Evolutionary conservation across 169 alveolate species (phyloP), one percentile per base, ranked within the genome.

Genomic region (Plasmodium sp.): DNA sequence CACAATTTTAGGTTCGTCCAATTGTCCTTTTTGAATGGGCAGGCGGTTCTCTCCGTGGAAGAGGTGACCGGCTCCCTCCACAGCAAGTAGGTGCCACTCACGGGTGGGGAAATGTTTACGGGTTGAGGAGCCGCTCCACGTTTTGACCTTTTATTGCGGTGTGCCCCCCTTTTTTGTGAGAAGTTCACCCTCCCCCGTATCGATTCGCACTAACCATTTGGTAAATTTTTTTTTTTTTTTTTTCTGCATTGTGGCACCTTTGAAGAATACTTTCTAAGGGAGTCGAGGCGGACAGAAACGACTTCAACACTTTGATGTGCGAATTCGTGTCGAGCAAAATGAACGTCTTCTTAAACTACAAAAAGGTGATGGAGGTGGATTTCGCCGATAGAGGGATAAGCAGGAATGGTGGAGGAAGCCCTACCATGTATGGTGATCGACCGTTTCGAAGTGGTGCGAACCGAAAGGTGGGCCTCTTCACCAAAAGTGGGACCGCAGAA

Each of bases 331-430:
- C 39, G 4, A 67, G 18, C 6, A 62, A 90, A 90, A 90, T 90
- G 56, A 71, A 67, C 73, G 54, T 90, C 43, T 90, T 90, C 51
- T 81, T 90, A 14, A 90, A 90, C 81, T 90, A 90, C 75, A 81
- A 90, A 62, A 81, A 80, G 41, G 75, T 90, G 14, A 90, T 90
- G 0, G 94, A 90, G 71, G 31, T 90, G 39, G 51, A 79, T 27
- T 41, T 81, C 43, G 73, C 88, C 41, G 31, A 62, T 71, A 34
- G 36, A 67, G 39, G 39, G 33, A 27, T 67, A 67, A 67, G 77
- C 36, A 12, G 39, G 3, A 67, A 2, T 0, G 31, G 77, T 18
- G 36, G 39, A 22, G 77, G 36, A 27, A 18, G 5, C 14, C 1
- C 18, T 48, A 48, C 58, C n/a, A 48, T 48, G 14, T 3, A 12